Base-by-base conservation (phyloP, 805 yeast genomes). In the Kazachstania martiniae region DNA sequence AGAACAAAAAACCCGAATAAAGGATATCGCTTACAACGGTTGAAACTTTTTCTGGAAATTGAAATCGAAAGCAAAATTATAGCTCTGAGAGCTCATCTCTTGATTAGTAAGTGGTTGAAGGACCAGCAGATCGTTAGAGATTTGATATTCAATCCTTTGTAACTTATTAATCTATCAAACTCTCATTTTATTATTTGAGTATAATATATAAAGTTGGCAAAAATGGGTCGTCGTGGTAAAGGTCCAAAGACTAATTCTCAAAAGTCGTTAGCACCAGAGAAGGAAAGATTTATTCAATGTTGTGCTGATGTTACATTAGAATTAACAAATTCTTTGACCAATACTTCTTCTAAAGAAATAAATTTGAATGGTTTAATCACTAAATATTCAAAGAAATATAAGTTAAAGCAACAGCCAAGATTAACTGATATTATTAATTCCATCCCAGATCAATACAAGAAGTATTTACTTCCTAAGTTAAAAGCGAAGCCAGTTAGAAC, bases 401-500 rank as follows among this genome's bases (percentile, higher is more conserved):
- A 83, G 61, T 68, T 91, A 39, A 81, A 83, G 47, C 81, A 80
- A 47, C 97, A 87, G 53, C 98, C 98, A 12, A 67, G 97, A 47
- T 66, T 91, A 31, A 89, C 97, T 1, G 98, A 91, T 59, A 86
- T 91, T 47, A 89, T 91, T 21, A 73, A 85, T 23, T 82, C 97
- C 1, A 89, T 91, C 38, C 98, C 98, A 8, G 96, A 89, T 53
- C 95, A 89, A 53, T 81, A 89, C 59, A 85, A 84, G 58, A 85
- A 85, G 53, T 86, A 86, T 50, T 61, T 91, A 34, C 66, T 91
- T 25, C 98, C 97, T 2, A 87, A 87, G 59, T 66, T 91, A 28
- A 84, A 91, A 60, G 98, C 98, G n/a, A 91, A 91, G 58, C 98
- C 98, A 0, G 97, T 91, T 28, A 72, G 98, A 59, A 91, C 98